Evolutionary conservation across 176 grass and related monocot species (phyloP), one percentile per base, ranked within the genome.

Genomic region (Secale cereale): DNA sequence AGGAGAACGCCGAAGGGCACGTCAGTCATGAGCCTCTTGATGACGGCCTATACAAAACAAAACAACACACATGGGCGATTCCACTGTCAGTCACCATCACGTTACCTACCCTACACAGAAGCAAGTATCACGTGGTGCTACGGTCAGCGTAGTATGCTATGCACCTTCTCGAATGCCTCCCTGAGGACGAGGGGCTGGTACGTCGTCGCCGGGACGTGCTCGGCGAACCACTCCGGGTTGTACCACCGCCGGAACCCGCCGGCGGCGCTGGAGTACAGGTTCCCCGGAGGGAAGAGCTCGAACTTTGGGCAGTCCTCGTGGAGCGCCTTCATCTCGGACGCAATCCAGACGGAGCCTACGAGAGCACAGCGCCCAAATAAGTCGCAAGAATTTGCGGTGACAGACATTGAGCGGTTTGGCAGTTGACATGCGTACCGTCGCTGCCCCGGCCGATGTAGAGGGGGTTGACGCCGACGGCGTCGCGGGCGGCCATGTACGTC

Each of bases 11-110:
- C 94, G 45, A 99, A 99, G 0, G 97, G 94, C 36, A 94, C 97
- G 67, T 99, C 94, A 0, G 97, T 97, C 97, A 99, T 99, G 11
- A 99, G 91, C 87, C 97, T 91, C 88, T 97, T 97, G 83, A 97
- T 83, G 19, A 99, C 94, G 79, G 97, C 90, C 94, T 99, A 67
- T 19, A 30, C 52, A 6, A 15, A 66, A 4, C 20, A 40, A 14
- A 87, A 32, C 67, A 88, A n/a, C 37, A 10, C 32, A 20, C 76
- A 88, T 54, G 77, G 65, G 82, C 76, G 48, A 14, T 11, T 19
- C 71, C 15, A 74, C 26, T 48, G 26, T 63, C 62, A 4, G 48
- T 70, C 65, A 22, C 59, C 52, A 4, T 70, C 63, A 62, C 13
- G 29, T 39, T 20, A n/a, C 28, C 62, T 64, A 63, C 32, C 31